Base-by-base conservation (phyloP, 345 rosid species). In the Dipteronia sinensis region DNA sequence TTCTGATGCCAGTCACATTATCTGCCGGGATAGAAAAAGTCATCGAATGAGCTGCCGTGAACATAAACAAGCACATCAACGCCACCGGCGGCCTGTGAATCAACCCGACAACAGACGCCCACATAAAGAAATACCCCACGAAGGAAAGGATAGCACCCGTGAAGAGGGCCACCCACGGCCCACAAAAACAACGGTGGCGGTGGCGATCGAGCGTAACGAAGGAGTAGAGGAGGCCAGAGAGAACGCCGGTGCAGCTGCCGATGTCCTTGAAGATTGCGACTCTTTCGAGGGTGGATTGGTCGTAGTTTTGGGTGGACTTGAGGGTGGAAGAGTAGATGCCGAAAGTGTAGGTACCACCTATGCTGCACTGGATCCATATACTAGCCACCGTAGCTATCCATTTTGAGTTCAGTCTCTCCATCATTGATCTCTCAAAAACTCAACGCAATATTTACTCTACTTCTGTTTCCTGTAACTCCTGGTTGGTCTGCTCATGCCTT, bases 341-440 rank as follows among this genome's bases (percentile, higher is more conserved):
- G 88, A 90, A 92, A 59, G 97, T 90, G 84, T 90, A 94, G n/a
- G 89, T 87, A 3, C 88, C 81, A 23, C 97, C 94, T 75, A 82
- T 75, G 23, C 86, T 82, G 87, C 89, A 78, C 82, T 92, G 97
- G 74, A 94, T 90, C 97, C 93, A 90, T 86, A 90, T 88, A 79
- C 94, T 89, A 46, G 90, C 97, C 31, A 85, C 87, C 12, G 93
- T 85, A 7, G 90, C 83, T 44, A 86, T 74, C 94, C 91, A 90
- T 79, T 87, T 92, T 34, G 85, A 78, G 74, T 81, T 81, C 10
- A 86, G 71, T 31, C 23, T 31, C 65, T 17, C 74, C 82, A n/a
- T n/a, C n/a, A 31, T 31, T 31, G 34, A 31, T 74, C 10, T 19
- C 10, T 58, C 46, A 42, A 7, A 42, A 42, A 42, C 46, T 42